phyloP scores from a whole-genome alignment of 106 monocot genomes.

The Alisma plantagoaquatica region DNA sequence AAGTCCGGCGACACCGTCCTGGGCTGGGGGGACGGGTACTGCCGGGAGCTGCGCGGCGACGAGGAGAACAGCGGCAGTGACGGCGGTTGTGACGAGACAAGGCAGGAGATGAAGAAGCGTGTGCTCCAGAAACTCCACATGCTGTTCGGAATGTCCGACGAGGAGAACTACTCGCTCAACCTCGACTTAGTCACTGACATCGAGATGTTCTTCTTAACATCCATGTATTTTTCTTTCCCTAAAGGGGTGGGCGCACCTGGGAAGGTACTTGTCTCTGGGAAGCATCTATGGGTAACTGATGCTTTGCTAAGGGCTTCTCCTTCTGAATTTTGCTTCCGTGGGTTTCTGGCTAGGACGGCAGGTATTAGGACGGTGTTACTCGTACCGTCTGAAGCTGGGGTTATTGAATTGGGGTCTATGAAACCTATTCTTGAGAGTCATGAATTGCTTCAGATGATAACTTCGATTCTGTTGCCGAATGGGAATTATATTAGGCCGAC shows the following conservation, averaged over 20 bases:
- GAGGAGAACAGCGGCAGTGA: conserved; percentile 7
- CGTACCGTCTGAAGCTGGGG: conserved; percentile 44
- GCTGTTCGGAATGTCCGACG: conserved; percentile 43
- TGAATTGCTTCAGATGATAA: conserved; percentile 27
- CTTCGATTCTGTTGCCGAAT: conserved; percentile 26
- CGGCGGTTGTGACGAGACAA: conserved; percentile 2
- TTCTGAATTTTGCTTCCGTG: conserved; percentile 50
- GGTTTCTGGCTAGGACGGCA: conserved; percentile 36
- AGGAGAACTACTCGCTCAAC: conserved; percentile 51
- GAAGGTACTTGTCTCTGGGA: conserved; percentile 27
- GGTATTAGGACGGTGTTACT: conserved; percentile 58
- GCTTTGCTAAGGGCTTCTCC: conserved; percentile 1
- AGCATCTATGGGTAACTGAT: conserved; percentile 54
- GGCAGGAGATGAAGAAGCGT: conserved; percentile 39
- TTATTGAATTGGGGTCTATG: conserved; percentile 55
- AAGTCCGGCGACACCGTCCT: conserved; percentile 41
- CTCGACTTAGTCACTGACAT: conserved; percentile 63
- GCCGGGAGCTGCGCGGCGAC: conserved; percentile 29
- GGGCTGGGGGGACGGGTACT: conserved; percentile 82
- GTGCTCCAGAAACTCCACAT: conserved; percentile 57
- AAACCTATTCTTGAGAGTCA: conserved; percentile 17
- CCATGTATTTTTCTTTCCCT: conserved; percentile 89
- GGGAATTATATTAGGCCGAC: no score
- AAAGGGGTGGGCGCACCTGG: conserved; percentile 62
- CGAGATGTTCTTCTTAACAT: conserved; percentile 73